Base-by-base conservation (phyloP, 1,284 basidiomycete genomes). In the Apiotrichum porosum region DNA sequence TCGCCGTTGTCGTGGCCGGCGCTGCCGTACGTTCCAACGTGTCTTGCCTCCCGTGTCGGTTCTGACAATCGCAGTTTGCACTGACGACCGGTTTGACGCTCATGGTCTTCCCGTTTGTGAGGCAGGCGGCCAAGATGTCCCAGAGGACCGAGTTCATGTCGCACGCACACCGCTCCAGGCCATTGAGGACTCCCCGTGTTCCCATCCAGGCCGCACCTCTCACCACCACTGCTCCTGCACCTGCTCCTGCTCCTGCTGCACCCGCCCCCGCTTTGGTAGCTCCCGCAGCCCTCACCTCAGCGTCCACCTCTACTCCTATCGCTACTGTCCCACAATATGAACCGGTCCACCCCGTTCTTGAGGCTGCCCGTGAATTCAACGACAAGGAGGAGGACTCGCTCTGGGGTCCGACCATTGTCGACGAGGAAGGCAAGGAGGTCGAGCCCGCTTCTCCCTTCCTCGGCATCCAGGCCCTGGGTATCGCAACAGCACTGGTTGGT, bases 401-500 rank as follows among this genome's bases (percentile, higher is more conserved):
- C n/a, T 61, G 50, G 40, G 64, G 63, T 12, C 47, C 49, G 9
- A 28, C 52, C 0, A 37, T 47, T 10, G 41, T 34, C 18, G 46
- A 52, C 18, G 54, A 56, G 17, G 54, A 58, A 22, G 49, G 42
- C 17, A 49, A 24, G 21, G 52, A 42, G 37, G 23, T 44, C 23
- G 49, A 44, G 39, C 54, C 39, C 6, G 55, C 37, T 9, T 57
- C 37, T 1, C 47, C 55, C 6, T 57, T 58, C 53, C 36, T 64
- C 14, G 66, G 59, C 3, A 48, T 62, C 31, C 56, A 69, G 50
- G 69, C 69, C 14, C 58, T 71, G 6, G 65, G 55, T 2, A 62
- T 67, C 37, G 69, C 69, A 9, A 69, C 69, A 23, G 63, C 56
- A 9, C 39, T 69, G 14, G 69, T 71, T 1, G 56, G 60, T 30